phyloP scores from a whole-genome alignment of 345 rosid species.

The Pistacia vera region DNA sequence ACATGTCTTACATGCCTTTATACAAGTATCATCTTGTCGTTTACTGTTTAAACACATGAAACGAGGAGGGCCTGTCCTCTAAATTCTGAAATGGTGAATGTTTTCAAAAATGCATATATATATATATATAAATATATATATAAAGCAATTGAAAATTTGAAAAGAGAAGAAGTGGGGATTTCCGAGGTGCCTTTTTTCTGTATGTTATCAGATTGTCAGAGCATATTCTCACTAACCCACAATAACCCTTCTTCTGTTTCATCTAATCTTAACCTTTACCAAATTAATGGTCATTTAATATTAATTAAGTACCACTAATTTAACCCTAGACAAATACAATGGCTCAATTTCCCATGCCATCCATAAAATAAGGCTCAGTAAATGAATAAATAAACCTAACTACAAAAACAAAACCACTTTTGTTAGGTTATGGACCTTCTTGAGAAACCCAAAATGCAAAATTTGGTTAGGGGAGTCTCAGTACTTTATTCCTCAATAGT shows the following conservation, averaged over 20 bases:
- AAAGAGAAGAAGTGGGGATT: slow-evolving; percentile 28
- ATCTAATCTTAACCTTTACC: not conserved
- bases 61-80: too few species aligned
- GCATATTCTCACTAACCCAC: slow-evolving; percentile 37
- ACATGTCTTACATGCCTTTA: not conserved
- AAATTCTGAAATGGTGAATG: too few species aligned
- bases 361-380: not conserved
- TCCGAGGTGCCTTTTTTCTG: slow-evolving; percentile 20
- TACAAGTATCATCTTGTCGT: too few species aligned
- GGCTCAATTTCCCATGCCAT: slow-evolving; percentile 13
- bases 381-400: not conserved
- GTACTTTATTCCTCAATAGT: not conserved
- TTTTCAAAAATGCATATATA: too few species aligned
- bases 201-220: slow-evolving; percentile 30
- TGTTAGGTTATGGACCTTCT: not conserved
- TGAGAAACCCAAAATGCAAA: slow-evolving; percentile 1
- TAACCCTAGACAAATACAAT: not conserved
- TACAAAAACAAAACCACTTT: not conserved
- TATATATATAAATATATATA: too few species aligned
- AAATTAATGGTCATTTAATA: not conserved
- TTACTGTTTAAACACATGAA: too few species aligned
- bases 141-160: slow-evolving; percentile 5
- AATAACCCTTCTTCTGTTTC: not conserved
- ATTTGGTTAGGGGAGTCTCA: not conserved
- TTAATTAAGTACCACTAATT: not conserved